Base-by-base conservation (phyloP, 2,329 filamentous ascomycete genomes). In the Fusarium hostae region DNA sequence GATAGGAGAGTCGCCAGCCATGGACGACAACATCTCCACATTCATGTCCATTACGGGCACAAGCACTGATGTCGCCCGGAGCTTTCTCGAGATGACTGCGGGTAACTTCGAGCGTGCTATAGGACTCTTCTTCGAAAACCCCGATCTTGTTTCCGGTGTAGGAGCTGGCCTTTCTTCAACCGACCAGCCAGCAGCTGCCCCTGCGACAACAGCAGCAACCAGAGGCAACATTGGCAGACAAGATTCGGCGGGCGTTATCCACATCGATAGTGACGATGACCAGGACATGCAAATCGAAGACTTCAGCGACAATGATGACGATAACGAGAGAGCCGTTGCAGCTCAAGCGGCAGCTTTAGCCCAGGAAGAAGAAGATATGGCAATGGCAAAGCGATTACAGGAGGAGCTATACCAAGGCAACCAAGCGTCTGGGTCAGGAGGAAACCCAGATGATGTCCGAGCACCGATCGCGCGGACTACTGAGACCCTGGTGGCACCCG, bases 381-480 rank as follows among this genome's bases (percentile, higher is more conserved):
- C 93, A 45, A 95, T 98, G 90, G 96, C 96, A 10, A 90, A 95
- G 80, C 89, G 93, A 63, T 81, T 99, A 66, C 96, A 99, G 80
- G 93, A 99, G 78, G 94, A 99, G 81, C 88, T 97, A 78, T 98
- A 98, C 76, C 87, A 88, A 57, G 87, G 83, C 71, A 64, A 79
- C 77, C 65, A 76, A 39, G 82, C 77, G 11, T 78, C 79, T 41
- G 84, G 68, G 28, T 66, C 72, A 26, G 82, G 79, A 11, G 80
- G 52, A 37, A 59, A 80, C 28, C 83, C 83, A 66, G 91, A 91
- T 74, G 91, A 86, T 48, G 91, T 99, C 59, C 88, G 96, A 77
- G 96, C 96, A 51, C 96, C 96, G 12, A 97, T 99, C 81, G 94
- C 92, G 48, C 89, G 94, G 75, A 97, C 93, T 32, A 97, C 94